phyloP scores from a whole-genome alignment of 345 rosid genomes.

The Gossypium ekmanianum region DNA sequence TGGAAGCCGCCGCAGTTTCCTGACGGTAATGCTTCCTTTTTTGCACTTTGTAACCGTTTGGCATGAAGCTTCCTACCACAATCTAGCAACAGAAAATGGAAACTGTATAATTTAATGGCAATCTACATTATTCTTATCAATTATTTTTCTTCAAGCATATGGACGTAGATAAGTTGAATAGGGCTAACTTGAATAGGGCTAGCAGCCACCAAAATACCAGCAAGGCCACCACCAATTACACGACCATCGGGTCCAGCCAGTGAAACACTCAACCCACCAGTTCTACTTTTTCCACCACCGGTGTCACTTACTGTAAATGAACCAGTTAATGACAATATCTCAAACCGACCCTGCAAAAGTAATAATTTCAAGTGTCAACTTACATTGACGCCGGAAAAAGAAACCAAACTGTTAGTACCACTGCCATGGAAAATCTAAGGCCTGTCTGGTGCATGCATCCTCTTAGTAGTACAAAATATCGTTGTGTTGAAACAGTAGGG shows the following conservation, averaged over 20 bases:
- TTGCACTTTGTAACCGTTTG: conserved; percentile 32
- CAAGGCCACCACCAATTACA: conserved; percentile 56
- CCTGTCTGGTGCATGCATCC: no score
- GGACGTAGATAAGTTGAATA: no score
- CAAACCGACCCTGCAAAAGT: conserved; percentile 53
- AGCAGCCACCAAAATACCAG: conserved; percentile 59
- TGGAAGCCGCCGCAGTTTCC: conserved; percentile 4
- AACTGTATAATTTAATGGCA: background rate
- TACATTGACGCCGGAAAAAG: no score
- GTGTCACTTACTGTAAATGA: conserved; percentile 40
- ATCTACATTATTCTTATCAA: no score
- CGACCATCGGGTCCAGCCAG: conserved; percentile 57
- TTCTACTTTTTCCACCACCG: conserved; percentile 32
- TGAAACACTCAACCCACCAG: conserved; percentile 49
- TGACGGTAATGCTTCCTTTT: conserved; percentile 27
- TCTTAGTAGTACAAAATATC: background rate
- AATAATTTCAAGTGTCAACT: background rate
- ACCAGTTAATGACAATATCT: conserved; percentile 53
- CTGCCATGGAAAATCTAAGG: no score
- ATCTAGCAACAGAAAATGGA: conserved; percentile 35
- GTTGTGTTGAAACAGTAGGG: background rate
- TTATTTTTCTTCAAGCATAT: no score
- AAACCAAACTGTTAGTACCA: no score
- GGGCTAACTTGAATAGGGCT: conserved; percentile 58
- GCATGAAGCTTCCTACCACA: conserved; percentile 62